A percentile compares a stretch with the other conserved stretches of the same genome.
Evolutionary conservation across 2,329 filamentous ascomycete genomes (phyloP).

Genomic region (Microcyclospora pomicola): DNA sequence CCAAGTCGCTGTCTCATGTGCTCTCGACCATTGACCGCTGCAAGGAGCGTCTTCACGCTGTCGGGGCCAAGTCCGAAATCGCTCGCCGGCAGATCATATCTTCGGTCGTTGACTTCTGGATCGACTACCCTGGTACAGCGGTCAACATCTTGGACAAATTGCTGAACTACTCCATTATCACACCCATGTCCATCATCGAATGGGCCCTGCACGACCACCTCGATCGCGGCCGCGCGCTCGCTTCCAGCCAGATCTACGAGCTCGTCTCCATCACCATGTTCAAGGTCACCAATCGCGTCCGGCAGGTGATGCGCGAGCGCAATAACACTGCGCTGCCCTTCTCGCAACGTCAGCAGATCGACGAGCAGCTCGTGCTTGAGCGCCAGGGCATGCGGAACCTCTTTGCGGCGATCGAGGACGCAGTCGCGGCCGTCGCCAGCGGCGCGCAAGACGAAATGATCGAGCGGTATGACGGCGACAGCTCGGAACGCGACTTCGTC

Average conservation of each 20-base stretch:
- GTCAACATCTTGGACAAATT: constrained; percentile 92
- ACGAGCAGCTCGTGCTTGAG: constrained; percentile 56
- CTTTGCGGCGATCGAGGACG: constrained; percentile 69
- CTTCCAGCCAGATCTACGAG: constrained; percentile 70
- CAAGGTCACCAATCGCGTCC: constrained; percentile 78
- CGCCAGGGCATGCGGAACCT: constrained; percentile 61
- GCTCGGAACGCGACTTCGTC: constrained; percentile 50
- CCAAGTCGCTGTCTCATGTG: constrained; percentile 91
- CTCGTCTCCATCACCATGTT: constrained; percentile 76
- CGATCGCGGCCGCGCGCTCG: constrained; percentile 42
- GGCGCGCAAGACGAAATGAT: constrained; percentile 64
- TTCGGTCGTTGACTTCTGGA: constrained; percentile 86
- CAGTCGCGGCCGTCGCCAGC: constrained; percentile 55
- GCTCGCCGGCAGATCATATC: constrained; percentile 80
- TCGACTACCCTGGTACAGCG: constrained; percentile 78
- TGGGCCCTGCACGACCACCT: constrained; percentile 67
- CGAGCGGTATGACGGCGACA: constrained; percentile 47
- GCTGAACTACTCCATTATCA: constrained; percentile 91
- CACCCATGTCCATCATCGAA: constrained; percentile 69
- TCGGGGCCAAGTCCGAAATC: constrained; percentile 58
- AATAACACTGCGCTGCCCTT: constrained; percentile 42
- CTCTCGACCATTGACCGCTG: constrained; percentile 90
- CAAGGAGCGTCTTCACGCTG: constrained; percentile 72
- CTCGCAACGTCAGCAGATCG: constrained; percentile 46
- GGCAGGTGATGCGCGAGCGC: constrained; percentile 58